Percentiles rank a stretch among this genome's conserved stretches.
phyloP scores from a whole-genome alignment of 2,329 filamentous ascomycete genomes.

The Emergomyces africanus region DNA sequence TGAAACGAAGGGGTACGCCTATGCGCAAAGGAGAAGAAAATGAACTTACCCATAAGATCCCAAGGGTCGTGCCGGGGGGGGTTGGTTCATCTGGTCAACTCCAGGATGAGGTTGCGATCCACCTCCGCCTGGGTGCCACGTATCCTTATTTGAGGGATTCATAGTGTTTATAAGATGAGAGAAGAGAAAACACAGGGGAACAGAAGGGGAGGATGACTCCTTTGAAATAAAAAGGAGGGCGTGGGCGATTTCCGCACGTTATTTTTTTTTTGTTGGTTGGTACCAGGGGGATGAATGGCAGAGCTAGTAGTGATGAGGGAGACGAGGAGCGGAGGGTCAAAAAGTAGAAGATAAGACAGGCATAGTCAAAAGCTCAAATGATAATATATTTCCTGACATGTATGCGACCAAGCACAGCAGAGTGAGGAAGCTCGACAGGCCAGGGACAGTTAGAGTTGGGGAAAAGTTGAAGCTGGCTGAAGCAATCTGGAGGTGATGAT shows the following conservation, averaged over 20 bases:
- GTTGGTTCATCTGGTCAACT: constrained; percentile 31
- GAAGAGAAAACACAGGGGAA: neutral
- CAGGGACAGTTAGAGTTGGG: neutral
- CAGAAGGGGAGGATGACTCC: neutral
- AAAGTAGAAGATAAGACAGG: neutral
- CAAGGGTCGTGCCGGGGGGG: constrained; percentile 27
- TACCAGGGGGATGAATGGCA: neutral
- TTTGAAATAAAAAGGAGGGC: neutral
- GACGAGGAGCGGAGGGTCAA: neutral
- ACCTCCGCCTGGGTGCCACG: constrained; percentile 28
- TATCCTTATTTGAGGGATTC: constrained; percentile 32
- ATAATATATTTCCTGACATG: neutral
- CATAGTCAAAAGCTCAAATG: neutral
- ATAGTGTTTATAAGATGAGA: constrained; percentile 16
- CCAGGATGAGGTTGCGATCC: constrained; percentile 29
- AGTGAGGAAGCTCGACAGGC: neutral
- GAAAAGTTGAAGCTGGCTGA: neutral
- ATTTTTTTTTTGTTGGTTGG: neutral
- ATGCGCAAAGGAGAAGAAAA: constrained; percentile 2
- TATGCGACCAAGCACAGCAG: neutral
- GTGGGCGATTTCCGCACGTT: neutral
- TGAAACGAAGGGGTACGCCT: neutral
- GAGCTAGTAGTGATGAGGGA: neutral
- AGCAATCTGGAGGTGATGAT: neutral
- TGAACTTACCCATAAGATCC: constrained; percentile 32